Percentiles rank a stretch among this genome's conserved stretches.
phyloP scores from a whole-genome alignment of 345 rosid species.

The Pugionium dolabratum region DNA sequence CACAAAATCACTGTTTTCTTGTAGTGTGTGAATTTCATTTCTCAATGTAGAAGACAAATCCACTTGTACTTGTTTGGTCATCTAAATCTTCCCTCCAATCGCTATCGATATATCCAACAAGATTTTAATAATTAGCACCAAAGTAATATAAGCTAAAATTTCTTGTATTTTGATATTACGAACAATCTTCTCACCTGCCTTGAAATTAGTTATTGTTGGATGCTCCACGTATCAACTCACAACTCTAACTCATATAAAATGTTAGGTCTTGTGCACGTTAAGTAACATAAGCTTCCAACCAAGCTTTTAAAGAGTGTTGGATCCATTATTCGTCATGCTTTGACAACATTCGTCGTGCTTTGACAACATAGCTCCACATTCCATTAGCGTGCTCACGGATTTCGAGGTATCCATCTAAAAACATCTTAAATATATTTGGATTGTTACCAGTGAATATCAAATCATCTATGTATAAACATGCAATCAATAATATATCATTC shows the following conservation, averaged over 20 bases:
- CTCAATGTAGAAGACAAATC: too few species aligned
- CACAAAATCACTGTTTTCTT: too few species aligned
- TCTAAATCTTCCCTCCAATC: too few species aligned
- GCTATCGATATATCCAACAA: neutral
- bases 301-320: neutral
- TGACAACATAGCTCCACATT: conserved; percentile 8
- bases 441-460: conserved; percentile 2
- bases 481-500: neutral
- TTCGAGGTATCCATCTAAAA: neutral
- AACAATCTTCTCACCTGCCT: neutral
- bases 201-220: neutral
- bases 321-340: neutral
- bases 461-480: conserved; percentile 2
- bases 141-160: neutral
- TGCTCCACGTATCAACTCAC: neutral
- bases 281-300: too few species aligned
- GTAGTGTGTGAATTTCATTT: too few species aligned
- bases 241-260: too few species aligned
- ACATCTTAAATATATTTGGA: neutral
- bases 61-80: too few species aligned
- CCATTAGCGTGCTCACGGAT: neutral
- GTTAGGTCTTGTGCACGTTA: neutral
- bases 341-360: too few species aligned
- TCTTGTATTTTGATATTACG: neutral
- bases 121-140: neutral